A percentile compares a stretch with the other conserved stretches of the same genome.
These are phyloP conservation scores for Mycena rebaudengoi DNA, from an alignment of 768 basidiomycete species.

Conservation along the genomic window DNA sequence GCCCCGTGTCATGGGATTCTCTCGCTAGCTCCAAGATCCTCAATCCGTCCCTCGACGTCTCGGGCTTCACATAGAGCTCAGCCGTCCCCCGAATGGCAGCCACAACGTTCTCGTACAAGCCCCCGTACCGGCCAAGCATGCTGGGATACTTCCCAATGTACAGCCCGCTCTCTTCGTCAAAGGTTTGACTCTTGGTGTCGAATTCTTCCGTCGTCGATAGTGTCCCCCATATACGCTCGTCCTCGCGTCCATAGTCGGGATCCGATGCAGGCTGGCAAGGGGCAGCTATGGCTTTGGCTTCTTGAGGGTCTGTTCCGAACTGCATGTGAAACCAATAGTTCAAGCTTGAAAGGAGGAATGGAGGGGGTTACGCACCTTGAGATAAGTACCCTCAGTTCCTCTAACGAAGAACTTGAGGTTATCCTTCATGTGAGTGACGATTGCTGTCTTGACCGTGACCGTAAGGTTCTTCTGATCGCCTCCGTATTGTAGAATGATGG, in stretches of 20 bases:
- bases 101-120: conserved; percentile 15
- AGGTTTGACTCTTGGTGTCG: conserved; percentile 3
- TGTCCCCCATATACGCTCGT: conserved; percentile 10
- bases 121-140: conserved; percentile 9
- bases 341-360: conserved; percentile 13
- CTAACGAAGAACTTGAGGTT: conserved; percentile 15
- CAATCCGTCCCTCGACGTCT: conserved; percentile 13
- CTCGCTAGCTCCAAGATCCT: conserved; percentile 14
- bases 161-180: conserved; percentile 11
- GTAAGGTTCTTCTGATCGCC: conserved; percentile 15
- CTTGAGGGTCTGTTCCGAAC: conserved; percentile 16
- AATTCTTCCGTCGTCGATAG: conserved; percentile 6
- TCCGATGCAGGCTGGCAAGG: conserved; percentile 11
- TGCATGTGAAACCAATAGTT: conserved; percentile 8
- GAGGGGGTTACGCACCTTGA: conserved; percentile 12
- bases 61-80: conserved; percentile 14
- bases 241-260: conserved; percentile 11
- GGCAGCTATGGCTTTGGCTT: conserved; percentile 11
- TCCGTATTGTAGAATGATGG: conserved; percentile 16
- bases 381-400: conserved; percentile 13
- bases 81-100: conserved; percentile 11
- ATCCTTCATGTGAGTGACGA: conserved; percentile 17
- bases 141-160: conserved; percentile 13
- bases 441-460: conserved; percentile 16
- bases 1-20: conserved; percentile 6